Evolutionary conservation across 139 green algal genomes (phyloP), one percentile per base, ranked within the genome.

Genomic region (Chlorella sp.): DNA sequence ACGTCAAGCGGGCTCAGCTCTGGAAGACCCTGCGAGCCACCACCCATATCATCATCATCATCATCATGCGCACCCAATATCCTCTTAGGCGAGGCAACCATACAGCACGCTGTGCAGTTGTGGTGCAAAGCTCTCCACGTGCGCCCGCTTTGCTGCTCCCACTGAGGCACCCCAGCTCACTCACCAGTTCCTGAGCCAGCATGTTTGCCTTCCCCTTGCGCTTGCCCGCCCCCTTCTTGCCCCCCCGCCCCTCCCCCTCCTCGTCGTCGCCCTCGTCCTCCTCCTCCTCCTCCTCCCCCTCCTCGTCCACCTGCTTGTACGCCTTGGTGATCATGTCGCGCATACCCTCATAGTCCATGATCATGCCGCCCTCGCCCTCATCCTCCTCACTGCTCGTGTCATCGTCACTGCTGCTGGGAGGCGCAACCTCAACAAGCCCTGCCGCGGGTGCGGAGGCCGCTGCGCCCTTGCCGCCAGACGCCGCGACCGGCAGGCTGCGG

Each of bases 291-390:
- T 74, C 67, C 20, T 31, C 74, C n/a, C 75, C 78, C 61, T 82
- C 77, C 35, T 74, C 82, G 26, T 81, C 74, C n/a, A 29, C 74
- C 23, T 22, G 50, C 23, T 67, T 71, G 35, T 85, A 85, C 1
- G 79, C 79, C n/a, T 65, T 60, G 2, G 32, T 62, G 31, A 85
- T 77, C 35, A 81, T 72, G 32, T 73, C 73, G 29, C 51, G 62
- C 78, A 83, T 83, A 1, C 70, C 1, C 23, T 69, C 32, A 1
- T 51, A 63, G 49, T 64, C 66, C 17, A 55, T 64, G 17, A 31
- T 35, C 62, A 23, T 36, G 3, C 31, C 36, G 24, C 32, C 29
- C 35, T 69, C 42, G 62, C 49, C 62, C 5, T 31, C 55, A 23
- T 36, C 49, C 67, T 34, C 55, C 49, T 66, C 31, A 36, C 14